These are phyloP conservation scores for Naganishia sp. DNA, from an alignment of 1,284 basidiomycete species.

Conservation along the genomic window DNA sequence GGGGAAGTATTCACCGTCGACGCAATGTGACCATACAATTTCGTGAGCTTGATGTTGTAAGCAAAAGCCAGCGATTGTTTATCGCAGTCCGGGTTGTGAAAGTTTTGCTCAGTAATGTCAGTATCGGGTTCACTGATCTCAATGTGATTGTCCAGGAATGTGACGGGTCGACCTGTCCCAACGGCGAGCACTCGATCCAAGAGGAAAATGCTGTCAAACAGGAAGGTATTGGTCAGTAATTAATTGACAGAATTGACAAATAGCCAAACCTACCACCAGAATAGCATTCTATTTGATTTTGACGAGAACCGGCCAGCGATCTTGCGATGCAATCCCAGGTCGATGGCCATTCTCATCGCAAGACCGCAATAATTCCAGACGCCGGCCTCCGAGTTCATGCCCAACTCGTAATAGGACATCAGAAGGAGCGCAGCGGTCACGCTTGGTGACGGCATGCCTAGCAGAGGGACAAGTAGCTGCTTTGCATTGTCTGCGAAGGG, in stretches of 20 bases:
- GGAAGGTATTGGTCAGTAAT: neutral
- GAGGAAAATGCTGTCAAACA: constrained; percentile 21
- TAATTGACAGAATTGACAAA: neutral
- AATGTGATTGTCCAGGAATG: constrained; percentile 28
- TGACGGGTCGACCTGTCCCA: constrained; percentile 26
- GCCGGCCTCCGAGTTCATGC: constrained; percentile 31
- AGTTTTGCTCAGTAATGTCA: constrained; percentile 21
- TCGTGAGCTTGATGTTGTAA: constrained; percentile 27
- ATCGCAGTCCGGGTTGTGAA: constrained; percentile 23
- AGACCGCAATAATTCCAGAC: constrained; percentile 28
- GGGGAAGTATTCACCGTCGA: constrained; percentile 24
- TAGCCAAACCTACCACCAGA: constrained; percentile 21
- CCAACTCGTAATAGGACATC: constrained; percentile 30
- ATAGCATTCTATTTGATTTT: constrained; percentile 25
- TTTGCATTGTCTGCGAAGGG: constrained; percentile 33
- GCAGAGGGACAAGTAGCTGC: constrained; percentile 29
- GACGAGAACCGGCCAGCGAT: constrained; percentile 21
- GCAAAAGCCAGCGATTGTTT: constrained; percentile 27
- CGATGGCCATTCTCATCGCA: constrained; percentile 27
- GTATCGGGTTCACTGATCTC: constrained; percentile 26
- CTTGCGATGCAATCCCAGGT: constrained; percentile 23
- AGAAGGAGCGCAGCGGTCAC: constrained; percentile 28
- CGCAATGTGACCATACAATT: constrained; percentile 27
- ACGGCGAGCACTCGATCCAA: constrained; percentile 27
- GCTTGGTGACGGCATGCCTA: constrained; percentile 29